A percentile compares a stretch with the other conserved stretches of the same genome.
Evolutionary conservation across 202 grass and related monocot genomes (phyloP).

Genomic region (Zoysia matrella): DNA sequence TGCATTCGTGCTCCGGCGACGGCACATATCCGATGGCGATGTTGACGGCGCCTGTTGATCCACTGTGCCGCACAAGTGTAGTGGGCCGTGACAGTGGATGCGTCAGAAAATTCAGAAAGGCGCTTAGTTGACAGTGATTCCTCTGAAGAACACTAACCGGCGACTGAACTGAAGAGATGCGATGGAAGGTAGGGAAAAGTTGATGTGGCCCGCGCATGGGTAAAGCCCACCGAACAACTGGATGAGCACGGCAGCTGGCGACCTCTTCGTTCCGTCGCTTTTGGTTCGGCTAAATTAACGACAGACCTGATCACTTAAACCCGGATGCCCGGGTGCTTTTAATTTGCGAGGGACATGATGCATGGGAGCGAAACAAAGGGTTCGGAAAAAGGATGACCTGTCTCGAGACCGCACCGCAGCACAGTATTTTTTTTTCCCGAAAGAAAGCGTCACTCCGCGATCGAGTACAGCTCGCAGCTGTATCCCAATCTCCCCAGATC

Average conservation of each 20-base stretch:
- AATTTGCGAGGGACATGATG: neutral
- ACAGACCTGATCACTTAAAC: slow-evolving; percentile 26
- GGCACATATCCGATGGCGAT: neutral
- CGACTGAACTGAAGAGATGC: neutral
- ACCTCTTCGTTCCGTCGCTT: neutral
- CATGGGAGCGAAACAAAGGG: neutral
- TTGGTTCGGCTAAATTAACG: slow-evolving; percentile 43
- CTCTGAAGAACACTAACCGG: neutral
- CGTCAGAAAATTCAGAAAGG: neutral
- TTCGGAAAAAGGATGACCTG: slow-evolving; percentile 45
- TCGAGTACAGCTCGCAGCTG: slow-evolving; percentile 44
- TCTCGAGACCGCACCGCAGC: neutral
- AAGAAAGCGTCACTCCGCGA: neutral
- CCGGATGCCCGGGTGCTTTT: too few species aligned
- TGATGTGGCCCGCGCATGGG: neutral
- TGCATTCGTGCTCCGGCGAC: neutral
- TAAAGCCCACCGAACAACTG: slow-evolving; percentile 20
- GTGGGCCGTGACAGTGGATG: slow-evolving; percentile 34
- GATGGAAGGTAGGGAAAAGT: neutral
- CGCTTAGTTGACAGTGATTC: neutral
- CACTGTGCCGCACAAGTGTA: neutral
- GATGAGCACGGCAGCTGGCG: neutral
- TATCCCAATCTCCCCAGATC: slow-evolving; percentile 34
- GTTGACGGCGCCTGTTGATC: slow-evolving; percentile 8
- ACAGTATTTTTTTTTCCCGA: neutral